Percentiles rank a stretch among this genome's conserved stretches.
phyloP scores from a whole-genome alignment of 164 flowering plant genomes.

The Litsea cubeba region DNA sequence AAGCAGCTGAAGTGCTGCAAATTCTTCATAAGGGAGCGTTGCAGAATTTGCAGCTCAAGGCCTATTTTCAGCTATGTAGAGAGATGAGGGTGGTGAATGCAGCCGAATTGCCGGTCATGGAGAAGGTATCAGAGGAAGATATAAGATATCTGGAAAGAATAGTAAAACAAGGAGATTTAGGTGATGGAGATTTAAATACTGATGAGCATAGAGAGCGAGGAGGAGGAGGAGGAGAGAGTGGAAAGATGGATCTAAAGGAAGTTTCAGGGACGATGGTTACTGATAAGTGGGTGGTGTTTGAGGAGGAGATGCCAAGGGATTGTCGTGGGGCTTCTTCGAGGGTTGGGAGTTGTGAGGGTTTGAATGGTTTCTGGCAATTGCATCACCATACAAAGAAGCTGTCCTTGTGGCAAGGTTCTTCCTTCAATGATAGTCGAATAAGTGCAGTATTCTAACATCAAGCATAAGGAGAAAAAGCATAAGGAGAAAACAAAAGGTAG shows the following conservation, averaged over 20 bases:
- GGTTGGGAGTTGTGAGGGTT: background rate
- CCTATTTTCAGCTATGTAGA: conserved; percentile 52
- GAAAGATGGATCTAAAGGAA: conserved; percentile 10
- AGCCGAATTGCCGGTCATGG: conserved; percentile 40
- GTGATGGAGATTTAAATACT: background rate
- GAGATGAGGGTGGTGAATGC: conserved; percentile 50
- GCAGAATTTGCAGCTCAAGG: conserved; percentile 47
- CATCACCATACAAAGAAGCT: background rate
- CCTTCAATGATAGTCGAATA: background rate
- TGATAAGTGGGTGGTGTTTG: conserved; percentile 64
- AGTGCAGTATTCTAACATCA: no score
- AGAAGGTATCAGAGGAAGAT: conserved; percentile 59
- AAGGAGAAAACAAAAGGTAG: no score
- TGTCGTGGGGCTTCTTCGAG: background rate
- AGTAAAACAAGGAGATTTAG: conserved; percentile 35
- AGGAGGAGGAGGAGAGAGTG: conserved; percentile 3
- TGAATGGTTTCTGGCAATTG: conserved; percentile 2
- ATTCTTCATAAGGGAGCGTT: conserved; percentile 44
- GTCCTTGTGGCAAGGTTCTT: background rate
- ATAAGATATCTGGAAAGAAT: conserved; percentile 44
- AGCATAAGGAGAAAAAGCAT: no score
- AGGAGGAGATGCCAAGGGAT: conserved; percentile 35
- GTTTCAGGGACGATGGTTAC: conserved; percentile 40
- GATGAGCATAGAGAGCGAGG: conserved; percentile 1
- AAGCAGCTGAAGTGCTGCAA: conserved; percentile 49